A percentile compares a stretch with the other conserved stretches of the same genome.
phyloP scores from a whole-genome alignment of 2,329 filamentous ascomycete species.

The Hypoxylon sp. region DNA sequence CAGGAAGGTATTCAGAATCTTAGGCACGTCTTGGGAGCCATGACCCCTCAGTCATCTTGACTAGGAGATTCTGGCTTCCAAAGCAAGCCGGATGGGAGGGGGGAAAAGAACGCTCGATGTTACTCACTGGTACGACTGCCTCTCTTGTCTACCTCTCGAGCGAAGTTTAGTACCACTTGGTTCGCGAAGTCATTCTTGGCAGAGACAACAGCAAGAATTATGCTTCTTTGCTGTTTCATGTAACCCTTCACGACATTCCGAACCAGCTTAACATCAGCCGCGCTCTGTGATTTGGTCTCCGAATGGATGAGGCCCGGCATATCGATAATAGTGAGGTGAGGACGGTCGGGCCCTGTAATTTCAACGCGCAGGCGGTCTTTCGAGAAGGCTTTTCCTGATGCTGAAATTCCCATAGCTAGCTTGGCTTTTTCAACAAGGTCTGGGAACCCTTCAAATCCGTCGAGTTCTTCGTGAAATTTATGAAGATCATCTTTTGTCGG shows the following conservation, averaged over 20 bases:
- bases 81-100: not conserved
- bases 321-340: constrained; percentile 71
- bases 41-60: not conserved
- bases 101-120: not conserved
- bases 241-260: constrained; percentile 66
- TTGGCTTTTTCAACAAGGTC: constrained; percentile 59
- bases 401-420: constrained; percentile 64
- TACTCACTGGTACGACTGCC: constrained; percentile 58
- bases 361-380: constrained; percentile 65
- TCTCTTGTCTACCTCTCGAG: constrained; percentile 55
- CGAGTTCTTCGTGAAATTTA: constrained; percentile 49
- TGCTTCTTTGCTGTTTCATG: constrained; percentile 68
- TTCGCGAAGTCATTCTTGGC: constrained; percentile 71
- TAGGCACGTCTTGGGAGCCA: not conserved
- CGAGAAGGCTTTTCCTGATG: constrained; percentile 58
- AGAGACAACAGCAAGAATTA: constrained; percentile 72
- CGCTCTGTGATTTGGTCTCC: constrained; percentile 63
- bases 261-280: constrained; percentile 62
- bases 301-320: constrained; percentile 69
- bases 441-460: constrained; percentile 53
- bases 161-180: constrained; percentile 68
- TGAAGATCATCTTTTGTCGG: constrained; percentile 47
- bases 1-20: not conserved
- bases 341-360: constrained; percentile 62
- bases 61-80: not conserved